These are phyloP conservation scores for Casuarina equisetifolia DNA, from an alignment of 306 rosid genomes.

Conservation along the genomic window DNA sequence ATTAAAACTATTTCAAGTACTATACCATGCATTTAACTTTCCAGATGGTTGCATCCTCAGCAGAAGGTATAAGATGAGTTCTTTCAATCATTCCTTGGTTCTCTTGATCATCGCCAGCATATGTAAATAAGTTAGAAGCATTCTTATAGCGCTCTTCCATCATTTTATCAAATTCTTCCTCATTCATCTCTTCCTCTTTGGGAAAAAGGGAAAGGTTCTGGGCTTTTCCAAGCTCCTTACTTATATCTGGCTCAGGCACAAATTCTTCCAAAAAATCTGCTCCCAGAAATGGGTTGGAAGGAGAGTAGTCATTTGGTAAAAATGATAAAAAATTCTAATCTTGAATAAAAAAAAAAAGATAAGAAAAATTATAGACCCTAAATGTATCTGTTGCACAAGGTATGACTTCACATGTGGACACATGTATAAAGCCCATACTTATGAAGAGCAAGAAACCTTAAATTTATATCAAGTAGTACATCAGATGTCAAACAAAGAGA, in stretches of 20 bases:
- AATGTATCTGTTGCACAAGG: neutral
- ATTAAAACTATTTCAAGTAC: slow-evolving; percentile 11
- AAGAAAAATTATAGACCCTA: neutral
- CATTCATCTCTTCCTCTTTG: slow-evolving; percentile 79
- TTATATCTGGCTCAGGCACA: slow-evolving; percentile 31
- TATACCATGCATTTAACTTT: slow-evolving; percentile 95
- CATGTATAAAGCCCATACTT: neutral
- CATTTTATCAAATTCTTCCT: slow-evolving; percentile 74
- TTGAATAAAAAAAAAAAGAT: neutral
- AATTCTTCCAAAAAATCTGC: slow-evolving; percentile 61
- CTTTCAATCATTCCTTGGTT: slow-evolving; percentile 48
- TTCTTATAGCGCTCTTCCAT: slow-evolving; percentile 64
- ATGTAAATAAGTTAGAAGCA: slow-evolving; percentile 36
- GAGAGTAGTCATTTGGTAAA: neutral
- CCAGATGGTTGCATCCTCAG: slow-evolving; percentile 64
- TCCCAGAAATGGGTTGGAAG: neutral
- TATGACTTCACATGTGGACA: neutral
- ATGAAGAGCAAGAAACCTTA: neutral
- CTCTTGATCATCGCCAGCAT: slow-evolving; percentile 69
- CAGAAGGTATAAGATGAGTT: slow-evolving; percentile 30
- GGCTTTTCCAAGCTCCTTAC: slow-evolving; percentile 44
- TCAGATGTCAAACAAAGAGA: neutral
- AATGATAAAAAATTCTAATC: neutral
- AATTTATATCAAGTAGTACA: neutral
- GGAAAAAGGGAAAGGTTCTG: slow-evolving; percentile 48